These are phyloP conservation scores for Penicillium flavigenum DNA, from an alignment of 495 filamentous ascomycete genomes.

Conservation along the genomic window DNA sequence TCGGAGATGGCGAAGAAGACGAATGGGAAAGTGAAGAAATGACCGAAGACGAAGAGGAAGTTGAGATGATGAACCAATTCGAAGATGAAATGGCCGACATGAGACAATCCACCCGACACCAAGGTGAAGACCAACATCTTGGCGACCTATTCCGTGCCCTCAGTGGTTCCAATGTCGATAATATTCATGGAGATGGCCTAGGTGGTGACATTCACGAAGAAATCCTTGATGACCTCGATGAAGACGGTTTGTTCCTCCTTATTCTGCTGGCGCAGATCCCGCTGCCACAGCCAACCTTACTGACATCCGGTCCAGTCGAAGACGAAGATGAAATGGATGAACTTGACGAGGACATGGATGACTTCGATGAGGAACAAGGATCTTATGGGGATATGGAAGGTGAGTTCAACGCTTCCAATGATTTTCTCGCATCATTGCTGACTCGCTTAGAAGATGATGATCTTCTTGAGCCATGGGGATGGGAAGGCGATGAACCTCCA, in stretches of 20 bases:
- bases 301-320: conserved; percentile 20
- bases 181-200: conserved; percentile 38
- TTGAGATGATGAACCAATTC: conserved; percentile 50
- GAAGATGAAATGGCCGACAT: conserved; percentile 59
- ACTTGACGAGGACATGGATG: conserved; percentile 50
- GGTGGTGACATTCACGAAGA: conserved; percentile 46
- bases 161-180: conserved; percentile 40
- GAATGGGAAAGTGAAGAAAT: conserved; percentile 61
- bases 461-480: conserved; percentile 54
- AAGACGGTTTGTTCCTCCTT: conserved; percentile 58
- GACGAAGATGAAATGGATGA: conserved; percentile 56
- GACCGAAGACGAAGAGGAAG: conserved; percentile 56
- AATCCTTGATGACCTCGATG: conserved; percentile 66
- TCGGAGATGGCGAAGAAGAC: conserved; percentile 56
- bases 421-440: conserved; percentile 12
- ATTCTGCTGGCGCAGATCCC: not conserved
- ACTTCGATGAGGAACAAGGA: conserved; percentile 48
- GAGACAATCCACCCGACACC: conserved; percentile 59
- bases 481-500: conserved; percentile 53
- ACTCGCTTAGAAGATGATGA: conserved; percentile 46
- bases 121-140: conserved; percentile 56
- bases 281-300: not conserved
- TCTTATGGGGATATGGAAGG: conserved; percentile 49
- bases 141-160: conserved; percentile 46
- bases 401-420: conserved; percentile 15